phyloP scores from a whole-genome alignment of 805 yeast genomes.

The Sugiyamaella lignohabitans region DNA sequence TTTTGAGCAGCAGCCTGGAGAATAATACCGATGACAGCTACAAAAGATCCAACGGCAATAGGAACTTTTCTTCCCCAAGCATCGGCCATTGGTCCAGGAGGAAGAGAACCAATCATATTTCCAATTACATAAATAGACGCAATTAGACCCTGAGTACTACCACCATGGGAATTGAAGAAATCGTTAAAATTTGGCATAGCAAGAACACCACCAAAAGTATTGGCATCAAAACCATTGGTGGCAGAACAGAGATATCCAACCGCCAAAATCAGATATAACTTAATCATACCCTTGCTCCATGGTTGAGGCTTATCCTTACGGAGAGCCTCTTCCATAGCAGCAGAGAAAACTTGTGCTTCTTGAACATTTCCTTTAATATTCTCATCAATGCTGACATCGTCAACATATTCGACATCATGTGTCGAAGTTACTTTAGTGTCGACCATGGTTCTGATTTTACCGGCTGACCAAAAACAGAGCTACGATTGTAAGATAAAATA shows the following conservation, averaged over 20 bases:
- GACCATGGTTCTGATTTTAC: background rate
- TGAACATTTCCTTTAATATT: slow-evolving; percentile 4
- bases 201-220: slow-evolving; percentile 8
- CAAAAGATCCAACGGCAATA: slow-evolving; percentile 6
- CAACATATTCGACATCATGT: background rate
- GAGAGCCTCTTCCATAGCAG: slow-evolving; percentile 11
- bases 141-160: slow-evolving; percentile 10
- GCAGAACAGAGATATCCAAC: slow-evolving; percentile 12
- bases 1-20: slow-evolving; percentile 8
- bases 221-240: slow-evolving; percentile 14
- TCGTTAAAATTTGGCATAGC: slow-evolving; percentile 10
- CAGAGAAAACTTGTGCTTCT: slow-evolving; percentile 9
- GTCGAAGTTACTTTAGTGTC: no score
- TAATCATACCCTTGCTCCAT: slow-evolving; percentile 5
- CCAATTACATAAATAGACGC: slow-evolving; percentile 14
- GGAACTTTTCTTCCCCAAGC: slow-evolving; percentile 3
- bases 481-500: background rate
- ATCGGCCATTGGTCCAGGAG: background rate
- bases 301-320: slow-evolving; percentile 9
- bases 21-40: slow-evolving; percentile 8
- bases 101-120: slow-evolving; percentile 10
- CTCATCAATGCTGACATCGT: background rate
- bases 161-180: slow-evolving; percentile 11
- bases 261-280: slow-evolving; percentile 10
- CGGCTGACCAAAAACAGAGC: background rate